phyloP scores from a whole-genome alignment of 805 yeast species.

The Lachancea dasiensis region DNA sequence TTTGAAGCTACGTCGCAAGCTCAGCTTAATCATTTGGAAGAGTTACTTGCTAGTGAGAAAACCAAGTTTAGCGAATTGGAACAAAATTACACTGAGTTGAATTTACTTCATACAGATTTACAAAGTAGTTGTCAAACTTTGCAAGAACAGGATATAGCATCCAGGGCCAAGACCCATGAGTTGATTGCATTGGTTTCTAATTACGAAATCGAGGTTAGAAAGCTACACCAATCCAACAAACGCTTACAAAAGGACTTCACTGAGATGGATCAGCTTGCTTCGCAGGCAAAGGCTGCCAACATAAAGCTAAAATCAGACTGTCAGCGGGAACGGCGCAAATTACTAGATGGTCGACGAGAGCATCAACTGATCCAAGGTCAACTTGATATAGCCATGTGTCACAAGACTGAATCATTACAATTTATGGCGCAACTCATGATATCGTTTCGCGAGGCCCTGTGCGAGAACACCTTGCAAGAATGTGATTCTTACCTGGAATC shows the following conservation, averaged over 20 bases:
- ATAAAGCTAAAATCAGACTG: constrained; percentile 18
- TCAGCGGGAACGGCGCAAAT: constrained; percentile 24
- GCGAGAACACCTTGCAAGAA: constrained; percentile 15
- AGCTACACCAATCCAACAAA: constrained; percentile 1
- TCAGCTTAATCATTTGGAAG: neutral
- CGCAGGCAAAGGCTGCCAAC: constrained; percentile 15
- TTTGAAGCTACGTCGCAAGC: neutral
- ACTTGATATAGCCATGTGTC: constrained; percentile 18
- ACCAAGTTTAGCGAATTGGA: neutral
- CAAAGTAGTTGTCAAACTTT: constrained; percentile 3
- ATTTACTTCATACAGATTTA: neutral
- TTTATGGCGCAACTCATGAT: constrained; percentile 28
- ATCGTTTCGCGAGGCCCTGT: constrained; percentile 20
- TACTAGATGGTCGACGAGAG: constrained; percentile 21
- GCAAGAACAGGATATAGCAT: constrained; percentile 12
- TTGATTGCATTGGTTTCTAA: constrained; percentile 4
- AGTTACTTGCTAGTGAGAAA: neutral
- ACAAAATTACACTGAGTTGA: neutral
- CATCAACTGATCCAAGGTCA: constrained; percentile 13
- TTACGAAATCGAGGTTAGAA: constrained; percentile 2
- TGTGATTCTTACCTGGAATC: constrained; percentile 17
- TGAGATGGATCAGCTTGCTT: neutral
- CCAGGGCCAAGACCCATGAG: constrained; percentile 5
- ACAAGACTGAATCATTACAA: constrained; percentile 22
- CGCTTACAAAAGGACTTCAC: neutral